Evolutionary conservation across 768 basidiomycete species (phyloP), one percentile per base, ranked within the genome.

Genomic region (Phylloporus arenicola): DNA sequence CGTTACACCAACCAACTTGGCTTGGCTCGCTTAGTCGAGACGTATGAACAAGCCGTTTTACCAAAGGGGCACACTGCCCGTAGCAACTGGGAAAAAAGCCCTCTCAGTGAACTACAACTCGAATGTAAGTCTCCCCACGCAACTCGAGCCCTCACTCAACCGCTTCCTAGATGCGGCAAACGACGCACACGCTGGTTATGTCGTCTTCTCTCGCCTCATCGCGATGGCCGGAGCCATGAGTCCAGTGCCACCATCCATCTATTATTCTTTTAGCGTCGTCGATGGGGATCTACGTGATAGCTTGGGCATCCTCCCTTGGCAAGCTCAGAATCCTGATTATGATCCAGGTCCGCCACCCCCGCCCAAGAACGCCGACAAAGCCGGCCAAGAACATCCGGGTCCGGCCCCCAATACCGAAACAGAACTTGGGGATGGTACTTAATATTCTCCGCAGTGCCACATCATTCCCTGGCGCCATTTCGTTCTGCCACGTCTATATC

Each of bases 321-420:
- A 62, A 24, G 69, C 82, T 3, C 62, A 68, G 48, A 88, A 88
- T 57, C 84, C 87, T 2, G 61, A 73, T 43, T 88, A 88, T 62
- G 84, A 88, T 64, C 82, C 85, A 31, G 86, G 85, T 1, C 84
- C 83, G 8, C 79, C 75, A 0, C 82, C 84, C 1, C 77, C 77
- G 39, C 50, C 59, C 29, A 67, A 70, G 47, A 56, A 58, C 2
- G 9, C 41, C 19, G 47, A 53, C 29, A 45, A 53, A 41, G 50
- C 34, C 27, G 38, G 29, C 20, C 53, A 52, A 29, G 42, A 33
- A 13, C 19, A 10, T 31, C 13, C 40, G 0, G 25, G 12, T 40
- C 17, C 9, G n/a, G 37, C 11, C 5, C 19, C 47, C 43, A 31
- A 10, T 44, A 20, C 33, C 33, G 11, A 44, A 42, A 48, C 29